Evolutionary conservation across 129 eudicot species (phyloP).

Genomic region (Ambrosia artemisiifolia): DNA sequence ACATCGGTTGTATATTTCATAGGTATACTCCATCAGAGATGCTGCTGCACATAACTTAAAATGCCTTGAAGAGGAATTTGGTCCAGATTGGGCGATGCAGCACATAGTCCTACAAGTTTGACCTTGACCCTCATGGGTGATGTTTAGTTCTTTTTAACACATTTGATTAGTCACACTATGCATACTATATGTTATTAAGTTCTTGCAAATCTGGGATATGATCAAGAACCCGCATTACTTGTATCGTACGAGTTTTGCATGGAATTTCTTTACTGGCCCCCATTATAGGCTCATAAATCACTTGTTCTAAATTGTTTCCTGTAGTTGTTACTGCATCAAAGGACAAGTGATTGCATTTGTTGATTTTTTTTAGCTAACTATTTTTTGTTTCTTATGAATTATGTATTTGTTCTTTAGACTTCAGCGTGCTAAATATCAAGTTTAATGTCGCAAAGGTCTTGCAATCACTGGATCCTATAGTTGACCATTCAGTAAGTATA

Average conservation of each 20-base stretch:
- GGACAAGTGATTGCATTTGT: no score
- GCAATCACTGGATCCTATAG: constrained; percentile 81
- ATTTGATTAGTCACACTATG: no score
- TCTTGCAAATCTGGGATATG: constrained; percentile 82
- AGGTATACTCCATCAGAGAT: constrained; percentile 98
- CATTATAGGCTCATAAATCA: constrained; percentile 90
- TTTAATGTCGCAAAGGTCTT: constrained; percentile 96
- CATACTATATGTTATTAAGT: background rate
- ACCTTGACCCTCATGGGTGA: background rate
- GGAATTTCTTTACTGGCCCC: constrained; percentile 89
- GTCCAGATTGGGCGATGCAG: constrained; percentile 99
- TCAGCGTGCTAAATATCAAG: constrained; percentile 90
- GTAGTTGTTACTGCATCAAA: no score
- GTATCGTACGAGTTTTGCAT: constrained; percentile 85
- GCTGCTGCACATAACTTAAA: constrained; percentile 97
- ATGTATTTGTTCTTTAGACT: constrained; percentile 5
- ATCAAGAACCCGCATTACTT: constrained; percentile 79
- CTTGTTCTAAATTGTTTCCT: no score
- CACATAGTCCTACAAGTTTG: constrained; percentile 95
- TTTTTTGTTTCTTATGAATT: background rate
- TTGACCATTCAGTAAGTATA: constrained; percentile 72
- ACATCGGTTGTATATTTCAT: constrained; percentile 4
- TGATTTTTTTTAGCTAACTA: no score
- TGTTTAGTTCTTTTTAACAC: background rate
- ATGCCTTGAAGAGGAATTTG: constrained; percentile 97